These are phyloP conservation scores for Saturnispora galanensis DNA, from an alignment of 805 yeast species.

Conservation along the genomic window DNA sequence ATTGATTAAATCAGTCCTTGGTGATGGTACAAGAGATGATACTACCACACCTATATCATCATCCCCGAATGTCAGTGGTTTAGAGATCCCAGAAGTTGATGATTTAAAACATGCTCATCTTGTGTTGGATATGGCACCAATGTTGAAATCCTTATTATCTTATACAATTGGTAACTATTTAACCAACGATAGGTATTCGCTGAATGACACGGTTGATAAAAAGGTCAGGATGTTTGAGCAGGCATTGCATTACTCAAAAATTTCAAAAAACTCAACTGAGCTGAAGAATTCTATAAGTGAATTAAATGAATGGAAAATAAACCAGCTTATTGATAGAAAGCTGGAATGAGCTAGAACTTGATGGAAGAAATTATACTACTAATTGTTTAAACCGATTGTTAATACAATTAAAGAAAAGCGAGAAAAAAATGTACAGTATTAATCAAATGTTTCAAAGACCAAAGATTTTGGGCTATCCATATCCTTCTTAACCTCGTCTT, in stretches of 20 bases:
- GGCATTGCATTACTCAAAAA: conserved; percentile 14
- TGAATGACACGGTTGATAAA: conserved; percentile 14
- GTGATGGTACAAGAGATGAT: neutral
- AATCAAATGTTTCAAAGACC: conserved; percentile 4
- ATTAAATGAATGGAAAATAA: conserved; percentile 9
- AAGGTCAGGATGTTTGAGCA: conserved; percentile 15
- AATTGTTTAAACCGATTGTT: neutral
- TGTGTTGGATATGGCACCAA: conserved; percentile 14
- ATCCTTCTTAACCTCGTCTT: neutral
- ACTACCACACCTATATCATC: neutral
- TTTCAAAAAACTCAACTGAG: neutral
- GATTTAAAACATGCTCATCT: neutral
- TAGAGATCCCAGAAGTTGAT: neutral
- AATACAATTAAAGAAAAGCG: neutral
- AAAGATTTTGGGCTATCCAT: conserved; percentile 6
- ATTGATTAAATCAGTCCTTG: neutral
- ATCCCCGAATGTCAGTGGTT: too few relatives aligned
- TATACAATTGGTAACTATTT: conserved; percentile 15
- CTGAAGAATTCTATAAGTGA: conserved; percentile 10
- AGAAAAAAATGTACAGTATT: neutral
- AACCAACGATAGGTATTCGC: conserved; percentile 9
- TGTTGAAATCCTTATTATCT: conserved; percentile 20
- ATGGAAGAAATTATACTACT: too few relatives aligned
- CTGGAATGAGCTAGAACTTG: too few relatives aligned
- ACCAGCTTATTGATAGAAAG: too few relatives aligned